Conservation (phyloP, 2,329 filamentous ascomycete genomes). For the Allantophomopsis cytisporea region DNA sequence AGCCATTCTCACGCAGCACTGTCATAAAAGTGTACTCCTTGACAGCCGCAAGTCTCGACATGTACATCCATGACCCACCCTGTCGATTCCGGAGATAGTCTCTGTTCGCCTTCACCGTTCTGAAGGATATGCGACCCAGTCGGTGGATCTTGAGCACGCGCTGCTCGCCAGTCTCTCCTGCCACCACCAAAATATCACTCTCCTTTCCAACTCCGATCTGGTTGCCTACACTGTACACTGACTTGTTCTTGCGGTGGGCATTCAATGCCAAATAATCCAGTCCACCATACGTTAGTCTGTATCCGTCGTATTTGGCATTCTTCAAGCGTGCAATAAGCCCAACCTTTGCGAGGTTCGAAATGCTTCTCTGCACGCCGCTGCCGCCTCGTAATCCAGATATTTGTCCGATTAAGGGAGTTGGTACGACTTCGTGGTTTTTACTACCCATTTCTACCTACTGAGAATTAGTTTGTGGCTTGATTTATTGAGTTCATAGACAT, state of each 20-base stretch:
- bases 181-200: constrained; percentile 91
- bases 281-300: constrained; percentile 90
- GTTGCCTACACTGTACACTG: constrained; percentile 83
- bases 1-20: constrained; percentile 68
- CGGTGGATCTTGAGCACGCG: constrained; percentile 91
- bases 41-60: constrained; percentile 81
- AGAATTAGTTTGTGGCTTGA: constrained; percentile 17
- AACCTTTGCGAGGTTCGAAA: constrained; percentile 83
- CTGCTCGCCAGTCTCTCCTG: constrained; percentile 63
- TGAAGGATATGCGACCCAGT: constrained; percentile 89
- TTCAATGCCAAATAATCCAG: constrained; percentile 96
- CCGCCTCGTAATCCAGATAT: constrained; percentile 70
- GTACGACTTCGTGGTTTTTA: constrained; percentile 94
- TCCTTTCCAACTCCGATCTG: constrained; percentile 96
- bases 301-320: constrained; percentile 95
- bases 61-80: constrained; percentile 94
- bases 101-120: constrained; percentile 87
- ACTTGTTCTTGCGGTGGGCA: constrained; percentile 66
- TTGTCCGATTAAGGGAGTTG: constrained; percentile 76
- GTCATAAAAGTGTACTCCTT: constrained; percentile 95
- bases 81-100: constrained; percentile 80
- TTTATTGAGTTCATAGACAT: constrained; percentile 24
- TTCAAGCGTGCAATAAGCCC: constrained; percentile 86
- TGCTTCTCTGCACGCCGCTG: constrained; percentile 70
- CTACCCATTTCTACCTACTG: constrained; percentile 79